Evolutionary conservation across 208 protist genomes (phyloP).

Genomic region (Leishmania gerbilli): DNA sequence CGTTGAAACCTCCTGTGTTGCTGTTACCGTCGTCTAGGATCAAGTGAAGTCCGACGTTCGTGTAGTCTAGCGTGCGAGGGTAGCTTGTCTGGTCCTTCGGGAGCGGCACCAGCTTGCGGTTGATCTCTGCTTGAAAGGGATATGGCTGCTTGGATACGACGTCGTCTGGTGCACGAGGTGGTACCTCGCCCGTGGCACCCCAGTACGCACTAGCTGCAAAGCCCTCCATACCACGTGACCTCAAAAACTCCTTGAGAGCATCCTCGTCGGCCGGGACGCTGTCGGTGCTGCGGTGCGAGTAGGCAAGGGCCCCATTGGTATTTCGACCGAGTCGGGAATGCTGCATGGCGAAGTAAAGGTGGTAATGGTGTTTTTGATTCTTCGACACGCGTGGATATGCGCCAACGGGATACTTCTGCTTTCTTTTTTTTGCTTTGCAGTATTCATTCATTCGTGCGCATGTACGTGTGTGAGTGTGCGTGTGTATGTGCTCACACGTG

Average conservation of each 20-base stretch:
- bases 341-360: constrained; percentile 20
- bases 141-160: constrained; percentile 52
- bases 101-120: constrained; percentile 83
- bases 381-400: background rate
- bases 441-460: background rate
- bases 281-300: constrained; percentile 36
- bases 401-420: background rate
- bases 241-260: constrained; percentile 57
- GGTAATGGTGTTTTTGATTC: background rate
- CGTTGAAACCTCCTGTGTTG: constrained; percentile 57
- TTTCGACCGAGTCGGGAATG: constrained; percentile 13
- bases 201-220: constrained; percentile 88
- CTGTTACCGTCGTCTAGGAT: constrained; percentile 45
- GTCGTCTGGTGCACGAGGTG: constrained; percentile 79
- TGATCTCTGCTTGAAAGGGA: constrained; percentile 82
- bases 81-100: constrained; percentile 79
- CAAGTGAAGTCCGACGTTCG: constrained; percentile 66
- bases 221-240: constrained; percentile 46
- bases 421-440: background rate
- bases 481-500: background rate
- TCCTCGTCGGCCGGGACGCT: constrained; percentile 39
- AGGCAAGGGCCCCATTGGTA: constrained; percentile 47
- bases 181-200: constrained; percentile 73
- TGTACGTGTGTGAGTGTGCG: background rate
- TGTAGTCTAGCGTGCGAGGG: constrained; percentile 72